These are phyloP conservation scores for Fusarium paranaense DNA, from an alignment of 2,329 filamentous ascomycete species.

Conservation along the genomic window DNA sequence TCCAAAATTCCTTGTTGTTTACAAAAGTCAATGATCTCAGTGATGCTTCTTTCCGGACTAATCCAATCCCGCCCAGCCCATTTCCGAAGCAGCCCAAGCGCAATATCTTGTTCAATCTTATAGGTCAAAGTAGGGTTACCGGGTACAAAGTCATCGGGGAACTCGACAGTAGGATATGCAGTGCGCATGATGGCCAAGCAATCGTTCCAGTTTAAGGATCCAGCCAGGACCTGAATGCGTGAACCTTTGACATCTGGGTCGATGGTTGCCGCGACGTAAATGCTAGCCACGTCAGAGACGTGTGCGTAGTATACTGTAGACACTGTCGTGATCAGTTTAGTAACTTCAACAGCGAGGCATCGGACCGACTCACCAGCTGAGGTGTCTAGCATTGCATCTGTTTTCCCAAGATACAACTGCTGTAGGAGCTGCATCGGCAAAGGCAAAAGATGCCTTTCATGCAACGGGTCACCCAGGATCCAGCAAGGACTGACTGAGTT, in stretches of 20 bases:
- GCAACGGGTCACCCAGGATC: slow-evolving; percentile 5
- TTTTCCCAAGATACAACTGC: slow-evolving; percentile 4
- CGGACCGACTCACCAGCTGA: background rate
- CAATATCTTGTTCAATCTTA: slow-evolving; percentile 5
- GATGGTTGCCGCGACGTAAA: background rate
- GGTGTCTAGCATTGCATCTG: background rate
- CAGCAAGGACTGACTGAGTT: slow-evolving; percentile 6
- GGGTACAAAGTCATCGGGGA: background rate
- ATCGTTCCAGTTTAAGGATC: background rate
- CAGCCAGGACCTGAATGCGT: background rate
- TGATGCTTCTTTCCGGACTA: background rate
- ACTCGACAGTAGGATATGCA: background rate
- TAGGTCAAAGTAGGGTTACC: background rate
- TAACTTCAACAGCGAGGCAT: background rate
- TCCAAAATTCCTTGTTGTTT: background rate
- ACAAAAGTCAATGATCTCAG: background rate
- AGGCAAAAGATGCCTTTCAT: background rate
- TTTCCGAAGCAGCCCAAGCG: slow-evolving; percentile 1
- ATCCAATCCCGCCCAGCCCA: slow-evolving; percentile 5
- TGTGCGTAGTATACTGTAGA: background rate
- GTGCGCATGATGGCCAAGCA: background rate
- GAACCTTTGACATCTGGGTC: background rate
- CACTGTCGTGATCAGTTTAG: background rate
- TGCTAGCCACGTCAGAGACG: background rate
- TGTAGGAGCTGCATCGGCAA: background rate